Percentiles rank a stretch among this genome's conserved stretches.
These are phyloP conservation scores for Coniosporium apollinis DNA, from an alignment of 495 filamentous ascomycete species.

Conservation along the genomic window DNA sequence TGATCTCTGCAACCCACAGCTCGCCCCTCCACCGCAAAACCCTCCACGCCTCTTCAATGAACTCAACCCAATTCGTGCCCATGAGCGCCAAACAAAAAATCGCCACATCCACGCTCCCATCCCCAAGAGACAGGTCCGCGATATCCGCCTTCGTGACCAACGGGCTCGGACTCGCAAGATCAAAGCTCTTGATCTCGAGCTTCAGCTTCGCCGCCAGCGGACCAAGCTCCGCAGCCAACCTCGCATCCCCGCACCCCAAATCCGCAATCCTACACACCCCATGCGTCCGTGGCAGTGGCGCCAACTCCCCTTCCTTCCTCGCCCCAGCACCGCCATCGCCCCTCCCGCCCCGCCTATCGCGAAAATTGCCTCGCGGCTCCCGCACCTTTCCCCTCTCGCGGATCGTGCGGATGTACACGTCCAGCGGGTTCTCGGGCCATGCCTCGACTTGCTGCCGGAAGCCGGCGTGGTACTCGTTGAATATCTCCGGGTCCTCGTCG, in stretches of 20 bases:
- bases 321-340: slow-evolving; percentile 3
- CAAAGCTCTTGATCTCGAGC: slow-evolving; percentile 50
- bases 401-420: slow-evolving; percentile 57
- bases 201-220: slow-evolving; percentile 39
- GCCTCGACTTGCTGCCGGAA: slow-evolving; percentile 86
- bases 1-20: slow-evolving; percentile 93
- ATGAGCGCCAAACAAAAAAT: slow-evolving; percentile 93
- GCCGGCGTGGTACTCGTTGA: slow-evolving; percentile 82
- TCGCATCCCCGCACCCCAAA: slow-evolving; percentile 64
- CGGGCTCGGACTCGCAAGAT: slow-evolving; percentile 30
- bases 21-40: slow-evolving; percentile 83
- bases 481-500: slow-evolving; percentile 66
- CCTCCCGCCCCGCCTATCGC: slow-evolving; percentile 10
- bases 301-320: slow-evolving; percentile 2
- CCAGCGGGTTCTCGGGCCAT: slow-evolving; percentile 92
- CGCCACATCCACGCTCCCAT: slow-evolving; percentile 61
- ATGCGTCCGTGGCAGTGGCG: slow-evolving; percentile 15
- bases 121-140: slow-evolving; percentile 54
- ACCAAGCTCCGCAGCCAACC: slow-evolving; percentile 44
- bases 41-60: slow-evolving; percentile 87
- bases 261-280: slow-evolving; percentile 67
- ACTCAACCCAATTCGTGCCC: slow-evolving; percentile 96
- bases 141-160: slow-evolving; percentile 81
- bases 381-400: slow-evolving; percentile 34
- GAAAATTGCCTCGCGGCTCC: slow-evolving; percentile 1